phyloP scores from a whole-genome alignment of 2,329 filamentous ascomycete genomes.

The Metarhizium rileyi region DNA sequence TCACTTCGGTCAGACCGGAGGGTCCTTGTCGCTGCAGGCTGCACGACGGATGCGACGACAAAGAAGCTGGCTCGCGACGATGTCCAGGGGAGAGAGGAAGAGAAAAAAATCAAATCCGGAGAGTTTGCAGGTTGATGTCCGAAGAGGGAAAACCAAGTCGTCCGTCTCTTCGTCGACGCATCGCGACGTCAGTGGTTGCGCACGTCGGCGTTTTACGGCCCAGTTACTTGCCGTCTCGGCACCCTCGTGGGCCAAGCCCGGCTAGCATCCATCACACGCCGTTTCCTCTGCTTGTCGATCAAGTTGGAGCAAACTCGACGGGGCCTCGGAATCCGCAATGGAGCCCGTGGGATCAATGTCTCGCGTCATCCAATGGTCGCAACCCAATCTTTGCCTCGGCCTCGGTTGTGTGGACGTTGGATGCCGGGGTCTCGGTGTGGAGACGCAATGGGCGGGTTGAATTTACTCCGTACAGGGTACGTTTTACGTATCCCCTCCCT shows the following conservation, averaged over 20 bases:
- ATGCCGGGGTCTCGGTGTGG: too few relatives aligned
- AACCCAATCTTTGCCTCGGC: slow-evolving; percentile 4
- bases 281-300: too few relatives aligned
- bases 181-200: not conserved
- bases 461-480: not conserved
- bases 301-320: too few relatives aligned
- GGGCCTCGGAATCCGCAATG: not conserved
- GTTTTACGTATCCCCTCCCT: too few relatives aligned
- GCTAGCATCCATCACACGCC: too few relatives aligned
- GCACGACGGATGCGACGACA: too few relatives aligned
- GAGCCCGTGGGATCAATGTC: not conserved
- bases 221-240: not conserved
- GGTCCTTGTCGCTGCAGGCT: not conserved
- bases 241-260: not conserved
- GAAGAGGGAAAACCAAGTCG: not conserved
- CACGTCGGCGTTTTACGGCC: not conserved
- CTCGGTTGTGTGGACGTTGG: slow-evolving; percentile 3
- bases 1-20: not conserved
- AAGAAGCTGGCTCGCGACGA: too few relatives aligned
- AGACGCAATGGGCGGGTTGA: too few relatives aligned
- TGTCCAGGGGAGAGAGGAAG: not conserved
- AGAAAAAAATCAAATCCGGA: not conserved
- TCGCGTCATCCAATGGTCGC: not conserved
- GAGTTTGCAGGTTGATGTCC: too few relatives aligned
- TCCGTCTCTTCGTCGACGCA: not conserved